phyloP scores from a whole-genome alignment of 768 basidiomycete genomes.

The Mycena albidolilacea region DNA sequence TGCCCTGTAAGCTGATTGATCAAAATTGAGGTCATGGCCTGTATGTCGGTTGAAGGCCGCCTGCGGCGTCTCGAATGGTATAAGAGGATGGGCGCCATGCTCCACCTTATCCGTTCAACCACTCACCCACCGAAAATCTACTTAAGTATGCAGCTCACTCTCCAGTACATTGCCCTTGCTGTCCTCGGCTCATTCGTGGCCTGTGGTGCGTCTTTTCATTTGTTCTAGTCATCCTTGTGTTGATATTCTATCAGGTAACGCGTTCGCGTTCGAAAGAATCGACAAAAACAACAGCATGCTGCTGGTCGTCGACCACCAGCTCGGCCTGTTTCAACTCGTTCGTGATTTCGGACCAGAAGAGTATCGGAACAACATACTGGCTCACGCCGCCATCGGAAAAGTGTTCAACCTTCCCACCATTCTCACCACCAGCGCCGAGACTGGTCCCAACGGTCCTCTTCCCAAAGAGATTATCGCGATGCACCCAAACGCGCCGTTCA shows the following conservation, averaged over 20 bases:
- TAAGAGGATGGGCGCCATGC: conserved; percentile 4
- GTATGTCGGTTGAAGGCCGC: neutral
- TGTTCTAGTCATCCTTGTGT: too few species aligned
- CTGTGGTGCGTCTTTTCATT: neutral
- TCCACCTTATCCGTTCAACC: neutral
- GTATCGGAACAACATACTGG: conserved; percentile 61
- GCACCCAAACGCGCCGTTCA: conserved; percentile 60
- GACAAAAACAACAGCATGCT: conserved; percentile 61
- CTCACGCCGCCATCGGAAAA: conserved; percentile 62
- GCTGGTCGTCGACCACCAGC: conserved; percentile 65
- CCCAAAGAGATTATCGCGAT: conserved; percentile 60
- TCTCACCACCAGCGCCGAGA: conserved; percentile 62
- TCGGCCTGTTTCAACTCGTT: conserved; percentile 63
- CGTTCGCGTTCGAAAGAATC: conserved; percentile 54
- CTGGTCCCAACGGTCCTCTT: conserved; percentile 64
- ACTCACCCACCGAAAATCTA: conserved; percentile 45
- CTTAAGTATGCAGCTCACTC: conserved; percentile 23
- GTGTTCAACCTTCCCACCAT: conserved; percentile 63
- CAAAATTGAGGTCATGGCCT: neutral
- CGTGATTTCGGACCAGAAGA: conserved; percentile 57
- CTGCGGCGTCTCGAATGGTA: conserved; percentile 10
- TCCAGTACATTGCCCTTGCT: conserved; percentile 22
- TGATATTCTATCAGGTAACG: conserved; percentile 8
- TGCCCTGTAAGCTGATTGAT: neutral
- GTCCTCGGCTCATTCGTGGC: conserved; percentile 5